Conservation (phyloP, 2,329 filamentous ascomycete species). For the Arthroderma sp. region DNA sequence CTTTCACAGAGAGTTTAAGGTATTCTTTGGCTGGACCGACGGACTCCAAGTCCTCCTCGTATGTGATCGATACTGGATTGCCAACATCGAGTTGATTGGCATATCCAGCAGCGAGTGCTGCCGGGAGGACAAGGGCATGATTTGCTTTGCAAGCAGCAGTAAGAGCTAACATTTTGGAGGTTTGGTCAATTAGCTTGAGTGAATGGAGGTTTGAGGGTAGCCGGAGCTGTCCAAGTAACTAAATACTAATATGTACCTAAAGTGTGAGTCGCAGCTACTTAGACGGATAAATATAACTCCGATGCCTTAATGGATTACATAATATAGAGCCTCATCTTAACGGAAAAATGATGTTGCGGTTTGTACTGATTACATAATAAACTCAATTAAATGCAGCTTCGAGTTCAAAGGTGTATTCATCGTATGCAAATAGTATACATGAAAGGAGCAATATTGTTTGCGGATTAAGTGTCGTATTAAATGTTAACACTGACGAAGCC, state of each 20-base stretch:
- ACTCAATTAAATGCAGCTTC: too few relatives aligned
- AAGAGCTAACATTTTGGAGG: slow-evolving; percentile 14
- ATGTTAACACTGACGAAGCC: neutral
- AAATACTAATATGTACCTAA: too few relatives aligned
- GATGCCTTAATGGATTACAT: too few relatives aligned
- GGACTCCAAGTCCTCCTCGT: neutral
- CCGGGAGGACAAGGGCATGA: slow-evolving; percentile 31
- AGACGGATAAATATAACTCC: too few relatives aligned
- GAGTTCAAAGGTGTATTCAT: neutral
- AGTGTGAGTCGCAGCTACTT: too few relatives aligned
- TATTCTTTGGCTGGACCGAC: neutral
- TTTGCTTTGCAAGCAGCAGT: slow-evolving; percentile 32
- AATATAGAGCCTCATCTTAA: too few relatives aligned
- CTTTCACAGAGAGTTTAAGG: neutral
- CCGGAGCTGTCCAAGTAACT: too few relatives aligned
- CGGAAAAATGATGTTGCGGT: too few relatives aligned
- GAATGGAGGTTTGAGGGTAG: too few relatives aligned
- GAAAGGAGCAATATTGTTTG: too few relatives aligned
- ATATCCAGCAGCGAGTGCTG: slow-evolving; percentile 30
- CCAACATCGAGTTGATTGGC: slow-evolving; percentile 19
- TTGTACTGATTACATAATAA: too few relatives aligned
- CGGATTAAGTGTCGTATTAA: neutral
- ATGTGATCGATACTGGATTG: neutral
- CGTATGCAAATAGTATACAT: neutral
- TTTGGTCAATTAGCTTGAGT: neutral